These are phyloP conservation scores for Sphaerulina musiva DNA, from an alignment of 2,329 filamentous ascomycete genomes.

Conservation along the genomic window DNA sequence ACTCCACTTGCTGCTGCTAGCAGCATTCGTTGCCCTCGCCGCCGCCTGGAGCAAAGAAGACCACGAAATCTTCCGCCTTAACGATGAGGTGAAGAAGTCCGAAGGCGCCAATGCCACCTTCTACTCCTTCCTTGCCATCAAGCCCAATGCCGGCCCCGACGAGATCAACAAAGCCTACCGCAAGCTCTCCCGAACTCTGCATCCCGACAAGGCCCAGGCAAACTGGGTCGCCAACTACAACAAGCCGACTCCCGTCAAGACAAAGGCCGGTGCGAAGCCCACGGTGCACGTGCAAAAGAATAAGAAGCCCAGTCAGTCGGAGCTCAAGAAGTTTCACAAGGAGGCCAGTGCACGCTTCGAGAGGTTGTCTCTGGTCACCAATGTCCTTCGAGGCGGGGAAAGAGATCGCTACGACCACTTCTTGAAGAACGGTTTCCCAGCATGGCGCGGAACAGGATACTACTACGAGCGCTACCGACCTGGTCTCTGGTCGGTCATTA, in stretches of 20 bases:
- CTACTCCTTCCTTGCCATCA: conserved; percentile 83
- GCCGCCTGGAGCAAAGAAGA: conserved; percentile 91
- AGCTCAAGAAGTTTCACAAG: conserved; percentile 74
- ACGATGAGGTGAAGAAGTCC: conserved; percentile 70
- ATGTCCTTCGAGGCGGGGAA: conserved; percentile 73
- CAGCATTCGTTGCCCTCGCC: conserved; percentile 59
- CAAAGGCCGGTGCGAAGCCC: conserved; percentile 45
- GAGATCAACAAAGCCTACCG: conserved; percentile 92
- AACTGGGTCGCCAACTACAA: conserved; percentile 66
- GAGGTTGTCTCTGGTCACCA: conserved; percentile 74
- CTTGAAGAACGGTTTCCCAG: conserved; percentile 83
- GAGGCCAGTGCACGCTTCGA: conserved; percentile 76
- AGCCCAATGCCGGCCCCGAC: conserved; percentile 66
- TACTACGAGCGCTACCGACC: conserved; percentile 94
- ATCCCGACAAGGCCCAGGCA: conserved; percentile 94
- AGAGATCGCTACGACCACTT: conserved; percentile 94
- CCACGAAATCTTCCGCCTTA: conserved; percentile 94
- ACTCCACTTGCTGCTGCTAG: conserved; percentile 58
- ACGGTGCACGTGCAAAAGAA: conserved; percentile 59
- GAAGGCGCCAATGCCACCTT: conserved; percentile 80
- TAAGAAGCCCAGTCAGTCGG: conserved; percentile 65
- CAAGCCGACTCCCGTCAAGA: conserved; percentile 41
- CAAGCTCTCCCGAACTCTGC: conserved; percentile 73
- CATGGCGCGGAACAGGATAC: conserved; percentile 96
- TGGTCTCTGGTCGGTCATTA: conserved; percentile 74